A percentile compares a stretch with the other conserved stretches of the same genome.
These are phyloP conservation scores for Clarireedia sp. DNA, from an alignment of 2,329 filamentous ascomycete species.

Conservation along the genomic window DNA sequence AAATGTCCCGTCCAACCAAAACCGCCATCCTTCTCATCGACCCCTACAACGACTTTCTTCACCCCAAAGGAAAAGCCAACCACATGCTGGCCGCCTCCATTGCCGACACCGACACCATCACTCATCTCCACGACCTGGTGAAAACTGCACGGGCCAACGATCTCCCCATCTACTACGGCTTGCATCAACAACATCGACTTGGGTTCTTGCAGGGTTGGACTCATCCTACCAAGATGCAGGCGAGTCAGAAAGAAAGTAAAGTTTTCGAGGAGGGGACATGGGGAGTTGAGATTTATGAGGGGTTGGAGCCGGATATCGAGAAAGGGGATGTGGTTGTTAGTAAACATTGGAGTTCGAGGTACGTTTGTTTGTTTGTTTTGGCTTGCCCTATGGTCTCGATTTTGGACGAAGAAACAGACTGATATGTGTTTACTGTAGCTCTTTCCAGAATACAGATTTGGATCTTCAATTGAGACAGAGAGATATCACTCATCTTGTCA, in stretches of 20 bases:
- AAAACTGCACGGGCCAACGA: slow-evolving; percentile 18
- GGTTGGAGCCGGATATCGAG: slow-evolving; percentile 23
- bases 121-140: slow-evolving; percentile 24
- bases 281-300: slow-evolving; percentile 27
- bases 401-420: background rate
- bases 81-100: slow-evolving; percentile 23
- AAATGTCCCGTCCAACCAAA: background rate
- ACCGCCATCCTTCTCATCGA: slow-evolving; percentile 25
- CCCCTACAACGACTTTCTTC: slow-evolving; percentile 26
- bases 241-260: slow-evolving; percentile 13
- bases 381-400: background rate
- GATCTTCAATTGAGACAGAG: slow-evolving; percentile 30
- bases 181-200: slow-evolving; percentile 27
- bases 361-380: background rate
- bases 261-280: slow-evolving; percentile 27
- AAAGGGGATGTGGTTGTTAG: slow-evolving; percentile 29
- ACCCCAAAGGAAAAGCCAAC: slow-evolving; percentile 22
- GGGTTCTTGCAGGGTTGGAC: slow-evolving; percentile 27
- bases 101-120: slow-evolving; percentile 24
- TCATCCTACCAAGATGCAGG: slow-evolving; percentile 20
- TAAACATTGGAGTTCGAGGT: slow-evolving; percentile 31
- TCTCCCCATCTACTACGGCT: slow-evolving; percentile 31
- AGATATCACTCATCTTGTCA: slow-evolving; percentile 28
- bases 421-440: slow-evolving; percentile 12
- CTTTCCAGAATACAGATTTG: slow-evolving; percentile 32